Conservation (phyloP, 192 early-diverging fungal genomes). For the Entomortierella beljakovae region DNA sequence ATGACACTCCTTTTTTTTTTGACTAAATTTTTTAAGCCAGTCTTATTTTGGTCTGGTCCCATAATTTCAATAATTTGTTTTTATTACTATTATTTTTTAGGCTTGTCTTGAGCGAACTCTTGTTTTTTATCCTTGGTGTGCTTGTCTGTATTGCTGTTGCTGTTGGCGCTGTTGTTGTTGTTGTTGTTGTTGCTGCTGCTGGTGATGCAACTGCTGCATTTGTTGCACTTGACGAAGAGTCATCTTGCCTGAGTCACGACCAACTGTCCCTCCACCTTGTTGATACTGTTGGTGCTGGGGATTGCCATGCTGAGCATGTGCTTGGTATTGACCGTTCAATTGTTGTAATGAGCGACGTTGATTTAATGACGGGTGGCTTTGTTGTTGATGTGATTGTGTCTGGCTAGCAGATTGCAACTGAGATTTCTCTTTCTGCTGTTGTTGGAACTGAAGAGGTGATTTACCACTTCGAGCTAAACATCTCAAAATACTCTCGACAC, state of each 20-base stretch:
- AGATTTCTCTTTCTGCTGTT: slow-evolving; percentile 23
- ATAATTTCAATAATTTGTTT: background rate
- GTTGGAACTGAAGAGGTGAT: slow-evolving; percentile 21
- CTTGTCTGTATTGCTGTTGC: slow-evolving; percentile 23
- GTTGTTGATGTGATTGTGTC: background rate
- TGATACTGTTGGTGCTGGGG: slow-evolving; percentile 7
- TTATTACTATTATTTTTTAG: background rate
- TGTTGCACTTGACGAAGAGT: slow-evolving; percentile 46
- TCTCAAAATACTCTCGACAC: slow-evolving; percentile 34
- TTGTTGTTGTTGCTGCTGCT: slow-evolving; percentile 43
- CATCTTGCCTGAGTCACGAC: slow-evolving; percentile 40
- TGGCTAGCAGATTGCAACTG: background rate
- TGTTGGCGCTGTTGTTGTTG: slow-evolving; percentile 26
- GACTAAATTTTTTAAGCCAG: too few species aligned
- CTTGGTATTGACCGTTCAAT: slow-evolving; percentile 27
- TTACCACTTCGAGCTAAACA: slow-evolving; percentile 33
- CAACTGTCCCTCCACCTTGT: slow-evolving; percentile 15
- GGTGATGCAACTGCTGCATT: slow-evolving; percentile 27
- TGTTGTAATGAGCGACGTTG: slow-evolving; percentile 41
- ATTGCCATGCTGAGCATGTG: background rate
- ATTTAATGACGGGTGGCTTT: slow-evolving; percentile 3
- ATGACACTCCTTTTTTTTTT: too few species aligned
- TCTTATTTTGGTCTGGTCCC: background rate
- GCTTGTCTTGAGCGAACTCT: background rate
- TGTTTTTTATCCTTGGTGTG: slow-evolving; percentile 10